These are phyloP conservation scores for Xylaria sp. DNA, from an alignment of 2,329 filamentous ascomycete genomes.

Conservation along the genomic window DNA sequence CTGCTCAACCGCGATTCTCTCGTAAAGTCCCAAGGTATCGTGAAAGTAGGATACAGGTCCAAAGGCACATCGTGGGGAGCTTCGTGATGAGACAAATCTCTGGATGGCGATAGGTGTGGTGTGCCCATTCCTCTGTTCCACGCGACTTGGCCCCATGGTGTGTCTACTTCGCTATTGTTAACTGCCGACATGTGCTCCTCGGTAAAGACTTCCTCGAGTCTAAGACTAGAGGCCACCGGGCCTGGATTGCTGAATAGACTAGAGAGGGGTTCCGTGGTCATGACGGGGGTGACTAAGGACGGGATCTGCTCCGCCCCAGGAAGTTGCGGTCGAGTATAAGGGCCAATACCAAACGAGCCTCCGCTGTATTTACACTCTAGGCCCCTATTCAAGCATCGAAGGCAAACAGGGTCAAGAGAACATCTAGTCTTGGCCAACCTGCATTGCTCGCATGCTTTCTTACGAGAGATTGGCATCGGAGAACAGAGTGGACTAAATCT, in stretches of 20 bases:
- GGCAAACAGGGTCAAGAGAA: slow-evolving; percentile 41
- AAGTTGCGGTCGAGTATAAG: slow-evolving; percentile 25
- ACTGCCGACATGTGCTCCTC: neutral
- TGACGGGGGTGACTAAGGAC: neutral
- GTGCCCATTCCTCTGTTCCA: neutral
- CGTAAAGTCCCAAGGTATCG: neutral
- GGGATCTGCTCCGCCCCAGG: neutral
- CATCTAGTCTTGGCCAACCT: slow-evolving; percentile 46
- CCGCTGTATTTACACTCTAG: slow-evolving; percentile 40
- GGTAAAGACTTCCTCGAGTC: neutral
- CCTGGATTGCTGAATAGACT: neutral
- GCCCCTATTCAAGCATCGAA: slow-evolving; percentile 39
- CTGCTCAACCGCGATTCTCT: neutral
- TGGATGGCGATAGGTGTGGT: neutral
- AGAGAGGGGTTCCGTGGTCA: neutral
- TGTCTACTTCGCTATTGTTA: neutral
- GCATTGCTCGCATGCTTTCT: slow-evolving; percentile 45
- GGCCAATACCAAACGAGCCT: slow-evolving; percentile 9
- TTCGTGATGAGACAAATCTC: neutral
- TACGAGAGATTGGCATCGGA: slow-evolving; percentile 43
- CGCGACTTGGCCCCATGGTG: neutral
- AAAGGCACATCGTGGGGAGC: neutral
- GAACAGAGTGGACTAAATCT: neutral
- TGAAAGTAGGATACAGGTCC: neutral
- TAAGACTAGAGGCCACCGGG: neutral